phyloP scores from a whole-genome alignment of 257 asterid genomes.

The Nicotiana undulata region DNA sequence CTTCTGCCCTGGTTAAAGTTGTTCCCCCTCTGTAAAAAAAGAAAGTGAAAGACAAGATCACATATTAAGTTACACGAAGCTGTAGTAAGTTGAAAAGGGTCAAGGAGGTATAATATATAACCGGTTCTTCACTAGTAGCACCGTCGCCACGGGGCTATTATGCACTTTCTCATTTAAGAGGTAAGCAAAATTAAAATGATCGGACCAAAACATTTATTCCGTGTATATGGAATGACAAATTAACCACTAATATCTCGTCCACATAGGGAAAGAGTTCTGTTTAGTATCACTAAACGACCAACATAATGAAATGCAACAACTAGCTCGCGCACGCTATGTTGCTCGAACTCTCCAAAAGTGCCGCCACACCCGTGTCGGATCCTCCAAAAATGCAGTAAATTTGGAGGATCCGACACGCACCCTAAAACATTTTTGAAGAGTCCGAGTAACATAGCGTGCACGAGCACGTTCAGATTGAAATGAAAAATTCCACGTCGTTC shows the following conservation, averaged over 20 bases:
- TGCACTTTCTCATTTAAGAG: not conserved
- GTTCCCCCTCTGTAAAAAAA: slow-evolving; percentile 43
- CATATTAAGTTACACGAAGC: not conserved
- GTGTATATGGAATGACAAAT: not conserved
- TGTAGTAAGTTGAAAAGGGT: not conserved
- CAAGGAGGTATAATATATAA: not conserved
- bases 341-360: too few species aligned
- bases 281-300: not conserved
- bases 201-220: not conserved
- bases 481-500: not conserved
- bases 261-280: not conserved
- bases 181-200: not conserved
- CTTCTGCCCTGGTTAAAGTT: slow-evolving; percentile 46
- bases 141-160: not conserved
- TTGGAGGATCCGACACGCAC: too few species aligned
- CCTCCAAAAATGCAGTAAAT: too few species aligned
- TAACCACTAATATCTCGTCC: not conserved
- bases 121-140: not conserved
- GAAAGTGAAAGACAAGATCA: not conserved
- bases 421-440: too few species aligned
- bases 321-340: not conserved
- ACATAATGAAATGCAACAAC: not conserved
- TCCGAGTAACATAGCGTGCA: not conserved
- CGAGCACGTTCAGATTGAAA: not conserved
- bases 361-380: too few species aligned